Evolutionary conservation across 106 monocot species (phyloP).

Genomic region (Allium cepa): DNA sequence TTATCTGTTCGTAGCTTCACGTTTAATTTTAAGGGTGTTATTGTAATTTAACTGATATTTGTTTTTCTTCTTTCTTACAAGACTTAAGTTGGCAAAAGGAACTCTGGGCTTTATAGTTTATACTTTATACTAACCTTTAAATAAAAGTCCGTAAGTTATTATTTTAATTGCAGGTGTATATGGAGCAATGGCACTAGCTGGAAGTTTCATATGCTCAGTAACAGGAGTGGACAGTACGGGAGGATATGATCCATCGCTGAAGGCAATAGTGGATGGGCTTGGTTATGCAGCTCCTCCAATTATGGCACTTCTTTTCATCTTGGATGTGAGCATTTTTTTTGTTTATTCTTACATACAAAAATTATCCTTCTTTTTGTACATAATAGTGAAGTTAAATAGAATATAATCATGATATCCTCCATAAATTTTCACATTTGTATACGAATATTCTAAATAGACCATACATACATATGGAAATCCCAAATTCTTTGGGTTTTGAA

Average conservation of each 20-base stretch:
- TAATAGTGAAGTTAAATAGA: too few species aligned
- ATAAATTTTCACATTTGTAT: too few species aligned
- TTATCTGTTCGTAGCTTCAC: too few species aligned
- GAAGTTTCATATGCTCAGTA: conserved; percentile 75
- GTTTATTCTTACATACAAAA: not conserved
- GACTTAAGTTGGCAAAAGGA: too few species aligned
- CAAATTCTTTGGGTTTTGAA: too few species aligned
- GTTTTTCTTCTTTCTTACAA: not conserved
- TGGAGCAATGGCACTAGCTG: conserved; percentile 83
- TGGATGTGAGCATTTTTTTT: conserved; percentile 54
- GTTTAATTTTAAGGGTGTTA: not conserved
- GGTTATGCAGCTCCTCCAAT: conserved; percentile 95
- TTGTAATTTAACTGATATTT: not conserved
- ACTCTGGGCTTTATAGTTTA: too few species aligned
- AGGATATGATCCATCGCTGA: conserved; percentile 65
- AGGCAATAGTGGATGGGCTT: conserved; percentile 78
- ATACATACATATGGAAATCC: too few species aligned
- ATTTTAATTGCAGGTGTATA: conserved; percentile 51
- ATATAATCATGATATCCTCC: too few species aligned
- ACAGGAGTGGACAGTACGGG: conserved; percentile 69
- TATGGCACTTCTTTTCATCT: conserved; percentile 92
- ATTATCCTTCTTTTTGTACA: too few species aligned
- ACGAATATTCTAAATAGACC: too few species aligned
- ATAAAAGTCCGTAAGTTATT: too few species aligned
- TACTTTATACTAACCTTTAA: too few species aligned